Conservation (phyloP, 768 basidiomycete species). For the Termitomyces sp. region DNA sequence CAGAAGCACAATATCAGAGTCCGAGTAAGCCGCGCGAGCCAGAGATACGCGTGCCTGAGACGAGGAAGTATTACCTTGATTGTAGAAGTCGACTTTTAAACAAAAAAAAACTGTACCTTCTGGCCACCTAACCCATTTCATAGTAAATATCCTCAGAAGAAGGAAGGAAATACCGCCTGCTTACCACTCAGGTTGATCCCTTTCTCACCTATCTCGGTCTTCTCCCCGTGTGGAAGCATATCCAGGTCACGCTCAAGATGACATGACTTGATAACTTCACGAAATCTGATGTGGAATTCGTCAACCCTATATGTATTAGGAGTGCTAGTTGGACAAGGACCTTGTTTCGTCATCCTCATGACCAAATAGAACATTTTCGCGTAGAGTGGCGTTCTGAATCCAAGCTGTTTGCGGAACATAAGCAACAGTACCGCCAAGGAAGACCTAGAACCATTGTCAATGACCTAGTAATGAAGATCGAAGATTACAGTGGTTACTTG, state of each 20-base stretch:
- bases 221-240: constrained; percentile 63
- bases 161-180: constrained; percentile 1
- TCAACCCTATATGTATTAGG: not conserved
- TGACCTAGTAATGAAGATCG: not conserved
- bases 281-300: constrained; percentile 32
- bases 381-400: constrained; percentile 63
- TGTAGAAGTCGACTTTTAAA: not conserved
- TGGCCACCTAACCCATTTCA: constrained; percentile 24
- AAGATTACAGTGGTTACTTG: constrained; percentile 27
- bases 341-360: constrained; percentile 52
- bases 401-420: constrained; percentile 60
- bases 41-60: constrained; percentile 66
- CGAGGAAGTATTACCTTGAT: not conserved
- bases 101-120: constrained; percentile 20
- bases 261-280: constrained; percentile 56
- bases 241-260: constrained; percentile 66
- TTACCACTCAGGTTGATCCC: constrained; percentile 63
- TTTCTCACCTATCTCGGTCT: constrained; percentile 72
- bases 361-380: constrained; percentile 74
- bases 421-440: constrained; percentile 48
- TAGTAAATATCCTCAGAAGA: not conserved
- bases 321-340: constrained; percentile 19
- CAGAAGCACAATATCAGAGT: constrained; percentile 66
- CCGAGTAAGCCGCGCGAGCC: constrained; percentile 72
- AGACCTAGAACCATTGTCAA: constrained; percentile 24